These are phyloP conservation scores for Spergularia marina DNA, from an alignment of 148 eudicot genomes.

Conservation along the genomic window DNA sequence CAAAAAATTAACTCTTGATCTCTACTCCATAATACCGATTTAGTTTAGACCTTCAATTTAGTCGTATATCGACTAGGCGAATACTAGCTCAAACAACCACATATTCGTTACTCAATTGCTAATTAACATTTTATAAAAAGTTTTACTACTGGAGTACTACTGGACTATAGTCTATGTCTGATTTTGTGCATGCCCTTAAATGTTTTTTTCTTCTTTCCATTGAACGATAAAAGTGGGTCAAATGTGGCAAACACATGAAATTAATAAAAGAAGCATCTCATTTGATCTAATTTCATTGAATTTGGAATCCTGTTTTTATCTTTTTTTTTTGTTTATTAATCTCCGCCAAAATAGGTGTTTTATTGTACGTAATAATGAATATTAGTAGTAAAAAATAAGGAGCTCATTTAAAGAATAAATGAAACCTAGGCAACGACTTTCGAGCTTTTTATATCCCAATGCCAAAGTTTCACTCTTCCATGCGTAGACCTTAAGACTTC, in stretches of 20 bases:
- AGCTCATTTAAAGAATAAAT: constrained; percentile 7
- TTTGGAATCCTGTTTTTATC: background rate
- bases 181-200: background rate
- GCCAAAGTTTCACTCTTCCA: constrained; percentile 26
- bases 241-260: constrained; percentile 16
- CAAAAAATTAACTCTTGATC: too few species aligned
- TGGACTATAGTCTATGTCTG: background rate
- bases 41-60: too few species aligned
- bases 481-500: constrained; percentile 24
- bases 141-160: background rate
- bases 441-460: constrained; percentile 28
- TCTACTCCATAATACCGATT: too few species aligned
- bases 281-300: constrained; percentile 17
- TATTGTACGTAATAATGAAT: background rate
- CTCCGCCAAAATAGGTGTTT: background rate
- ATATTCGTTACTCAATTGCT: too few species aligned
- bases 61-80: too few species aligned
- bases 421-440: constrained; percentile 26
- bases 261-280: constrained; percentile 23
- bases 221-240: constrained; percentile 15
- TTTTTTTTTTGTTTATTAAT: background rate
- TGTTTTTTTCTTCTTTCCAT: background rate
- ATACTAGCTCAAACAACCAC: too few species aligned
- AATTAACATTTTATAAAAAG: background rate
- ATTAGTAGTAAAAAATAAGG: background rate